These are phyloP conservation scores for Camelina laxa DNA, from an alignment of 345 rosid species.

Conservation along the genomic window DNA sequence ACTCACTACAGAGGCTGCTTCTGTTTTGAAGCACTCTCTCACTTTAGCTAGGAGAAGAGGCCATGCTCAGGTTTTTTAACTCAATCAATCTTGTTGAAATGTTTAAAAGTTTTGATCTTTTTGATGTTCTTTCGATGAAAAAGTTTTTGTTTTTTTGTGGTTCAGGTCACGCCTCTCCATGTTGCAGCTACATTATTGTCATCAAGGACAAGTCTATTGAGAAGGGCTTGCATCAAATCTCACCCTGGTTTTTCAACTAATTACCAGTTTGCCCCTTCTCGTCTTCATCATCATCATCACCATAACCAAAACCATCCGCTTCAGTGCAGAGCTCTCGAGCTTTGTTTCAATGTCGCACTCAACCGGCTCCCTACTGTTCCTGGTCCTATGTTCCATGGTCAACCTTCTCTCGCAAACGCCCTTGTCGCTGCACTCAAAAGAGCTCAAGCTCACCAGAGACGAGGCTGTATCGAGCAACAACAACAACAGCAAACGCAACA, in stretches of 20 bases:
- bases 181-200: slow-evolving; percentile 76
- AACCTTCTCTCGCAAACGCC: slow-evolving; percentile 75
- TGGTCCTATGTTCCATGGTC: slow-evolving; percentile 53
- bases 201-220: slow-evolving; percentile 56
- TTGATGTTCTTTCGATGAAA: slow-evolving; percentile 19
- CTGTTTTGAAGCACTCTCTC: slow-evolving; percentile 94
- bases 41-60: slow-evolving; percentile 87
- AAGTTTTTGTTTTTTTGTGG: slow-evolving; percentile 1
- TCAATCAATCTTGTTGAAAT: neutral
- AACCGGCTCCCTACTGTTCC: slow-evolving; percentile 70
- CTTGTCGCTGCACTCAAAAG: slow-evolving; percentile 78
- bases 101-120: slow-evolving; percentile 17
- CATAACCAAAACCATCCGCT: slow-evolving; percentile 59
- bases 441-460: slow-evolving; percentile 83
- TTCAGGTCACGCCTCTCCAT: slow-evolving; percentile 81
- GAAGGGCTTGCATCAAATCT: slow-evolving; percentile 78
- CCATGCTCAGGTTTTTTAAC: slow-evolving; percentile 73
- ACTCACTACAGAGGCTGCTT: slow-evolving; percentile 97
- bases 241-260: slow-evolving; percentile 50
- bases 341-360: slow-evolving; percentile 86
- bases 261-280: slow-evolving; percentile 50
- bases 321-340: slow-evolving; percentile 78
- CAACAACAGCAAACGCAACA: slow-evolving; percentile 57
- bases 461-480: slow-evolving; percentile 70
- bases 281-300: slow-evolving; percentile 45